Percentiles rank a stretch among this genome's conserved stretches.
phyloP scores from a whole-genome alignment of 2,329 filamentous ascomycete genomes.

The Daldinia sp. region DNA sequence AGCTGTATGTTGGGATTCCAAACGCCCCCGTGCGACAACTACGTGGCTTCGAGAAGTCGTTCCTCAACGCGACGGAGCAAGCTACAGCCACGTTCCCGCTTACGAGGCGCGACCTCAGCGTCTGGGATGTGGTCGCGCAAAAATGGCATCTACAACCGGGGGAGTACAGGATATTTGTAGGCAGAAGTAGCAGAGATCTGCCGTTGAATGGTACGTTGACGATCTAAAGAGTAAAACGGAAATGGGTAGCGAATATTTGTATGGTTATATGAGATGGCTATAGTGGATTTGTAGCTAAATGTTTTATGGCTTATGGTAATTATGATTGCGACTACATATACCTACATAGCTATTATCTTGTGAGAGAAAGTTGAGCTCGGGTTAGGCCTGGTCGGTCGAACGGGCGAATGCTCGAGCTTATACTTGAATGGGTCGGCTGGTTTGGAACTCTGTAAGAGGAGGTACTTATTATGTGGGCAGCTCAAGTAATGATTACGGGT shows the following conservation, averaged over 20 bases:
- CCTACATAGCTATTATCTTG: background rate
- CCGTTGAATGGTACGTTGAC: constrained; percentile 56
- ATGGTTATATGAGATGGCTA: constrained; percentile 3
- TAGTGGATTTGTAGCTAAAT: constrained; percentile 5
- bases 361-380: constrained; percentile 1
- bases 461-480: background rate
- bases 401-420: constrained; percentile 5
- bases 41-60: constrained; percentile 74
- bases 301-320: constrained; percentile 2
- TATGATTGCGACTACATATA: background rate
- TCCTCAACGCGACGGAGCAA: constrained; percentile 60
- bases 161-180: constrained; percentile 59
- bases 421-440: background rate
- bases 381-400: constrained; percentile 21
- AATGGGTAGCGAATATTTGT: background rate
- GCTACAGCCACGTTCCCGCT: constrained; percentile 64
- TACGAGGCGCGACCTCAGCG: constrained; percentile 73
- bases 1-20: constrained; percentile 63
- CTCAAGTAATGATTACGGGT: constrained; percentile 13
- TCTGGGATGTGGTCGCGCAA: constrained; percentile 72
- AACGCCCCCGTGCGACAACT: constrained; percentile 67
- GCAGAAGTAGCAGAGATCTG: constrained; percentile 61
- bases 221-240: constrained; percentile 47
- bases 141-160: constrained; percentile 68
- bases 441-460: constrained; percentile 3